These are phyloP conservation scores for Alternaria hordeiaustralica DNA, from an alignment of 2,329 filamentous ascomycete genomes.

Conservation along the genomic window DNA sequence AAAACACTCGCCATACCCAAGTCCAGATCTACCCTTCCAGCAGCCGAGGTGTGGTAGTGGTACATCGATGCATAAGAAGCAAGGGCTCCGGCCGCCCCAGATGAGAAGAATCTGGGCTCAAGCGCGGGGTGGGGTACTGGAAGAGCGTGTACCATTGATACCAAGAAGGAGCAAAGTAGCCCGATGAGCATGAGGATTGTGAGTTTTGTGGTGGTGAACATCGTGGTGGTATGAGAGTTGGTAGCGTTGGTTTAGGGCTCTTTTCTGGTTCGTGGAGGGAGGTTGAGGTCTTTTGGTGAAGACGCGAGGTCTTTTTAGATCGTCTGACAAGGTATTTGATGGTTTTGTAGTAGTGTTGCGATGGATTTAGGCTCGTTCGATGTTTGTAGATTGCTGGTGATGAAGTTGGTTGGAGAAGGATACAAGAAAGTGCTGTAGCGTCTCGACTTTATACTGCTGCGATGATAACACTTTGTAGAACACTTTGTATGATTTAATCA, in stretches of 20 bases:
- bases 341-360: neutral
- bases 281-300: neutral
- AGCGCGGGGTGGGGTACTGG: neutral
- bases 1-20: neutral
- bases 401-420: neutral
- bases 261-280: too few relatives aligned
- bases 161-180: neutral
- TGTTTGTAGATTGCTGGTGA: neutral
- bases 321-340: too few relatives aligned
- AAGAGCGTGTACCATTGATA: neutral
- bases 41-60: neutral
- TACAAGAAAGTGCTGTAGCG: neutral
- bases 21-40: neutral
- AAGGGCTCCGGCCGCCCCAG: neutral
- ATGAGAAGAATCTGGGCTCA: neutral
- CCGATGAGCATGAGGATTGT: neutral
- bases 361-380: neutral
- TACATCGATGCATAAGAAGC: neutral
- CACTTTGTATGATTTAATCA: neutral
- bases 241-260: too few relatives aligned
- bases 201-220: neutral
- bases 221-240: too few relatives aligned
- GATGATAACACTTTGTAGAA: neutral
- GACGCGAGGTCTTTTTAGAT: fast-evolving
- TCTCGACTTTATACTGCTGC: neutral